Evolutionary conservation across 371 early-diverging fungal genomes (phyloP).

Genomic region (Circinella umbellata): DNA sequence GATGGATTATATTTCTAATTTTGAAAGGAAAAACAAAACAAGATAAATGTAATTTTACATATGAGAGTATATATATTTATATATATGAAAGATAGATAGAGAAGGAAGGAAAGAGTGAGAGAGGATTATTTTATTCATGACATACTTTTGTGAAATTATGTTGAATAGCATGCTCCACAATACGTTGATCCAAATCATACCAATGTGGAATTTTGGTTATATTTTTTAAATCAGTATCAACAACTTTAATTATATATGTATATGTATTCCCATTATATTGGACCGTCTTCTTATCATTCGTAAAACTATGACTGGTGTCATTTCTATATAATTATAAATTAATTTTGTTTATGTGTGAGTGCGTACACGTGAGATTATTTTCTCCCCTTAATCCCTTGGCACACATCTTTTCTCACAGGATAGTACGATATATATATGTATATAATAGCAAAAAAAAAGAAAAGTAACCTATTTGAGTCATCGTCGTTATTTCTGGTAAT

Average conservation of each 20-base stretch:
- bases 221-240: conserved; percentile 60
- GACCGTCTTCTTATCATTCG: not conserved
- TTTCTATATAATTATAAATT: no score
- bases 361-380: not conserved
- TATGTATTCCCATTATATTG: not conserved
- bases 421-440: no score
- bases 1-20: no score
- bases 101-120: not conserved
- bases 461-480: not conserved
- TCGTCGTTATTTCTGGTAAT: not conserved
- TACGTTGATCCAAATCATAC: conserved; percentile 49
- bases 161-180: conserved; percentile 41
- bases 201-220: conserved; percentile 53
- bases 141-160: not conserved
- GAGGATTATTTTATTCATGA: not conserved
- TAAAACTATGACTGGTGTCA: no score
- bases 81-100: not conserved
- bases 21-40: no score
- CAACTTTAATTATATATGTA: conserved; percentile 41
- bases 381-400: not conserved
- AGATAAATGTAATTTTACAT: no score
- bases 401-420: no score
- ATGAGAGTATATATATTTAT: not conserved
- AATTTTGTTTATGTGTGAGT: not conserved
- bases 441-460: not conserved